Evolutionary conservation across 768 basidiomycete genomes (phyloP).

Genomic region (Ephemerocybe angulata): DNA sequence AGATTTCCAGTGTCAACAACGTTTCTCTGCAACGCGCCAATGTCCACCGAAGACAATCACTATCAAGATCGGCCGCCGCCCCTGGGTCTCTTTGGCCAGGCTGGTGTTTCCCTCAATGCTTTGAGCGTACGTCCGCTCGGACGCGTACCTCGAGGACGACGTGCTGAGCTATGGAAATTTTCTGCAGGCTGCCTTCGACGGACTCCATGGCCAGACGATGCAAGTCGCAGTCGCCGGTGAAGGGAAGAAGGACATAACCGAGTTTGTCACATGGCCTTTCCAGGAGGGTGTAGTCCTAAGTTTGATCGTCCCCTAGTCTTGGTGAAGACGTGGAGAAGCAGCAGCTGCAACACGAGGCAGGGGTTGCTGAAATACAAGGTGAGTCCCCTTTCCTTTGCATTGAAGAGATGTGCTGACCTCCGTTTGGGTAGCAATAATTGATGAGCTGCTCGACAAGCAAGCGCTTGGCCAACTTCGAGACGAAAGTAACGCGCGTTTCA

Average conservation of each 20-base stretch:
- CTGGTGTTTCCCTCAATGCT: slow-evolving; percentile 6
- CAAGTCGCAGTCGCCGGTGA: slow-evolving; percentile 39
- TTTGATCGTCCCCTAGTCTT: slow-evolving; percentile 31
- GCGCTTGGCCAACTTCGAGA: slow-evolving; percentile 42
- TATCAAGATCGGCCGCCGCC: not conserved
- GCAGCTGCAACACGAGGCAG: slow-evolving; percentile 40
- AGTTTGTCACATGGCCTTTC: slow-evolving; percentile 25
- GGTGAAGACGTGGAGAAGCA: slow-evolving; percentile 40
- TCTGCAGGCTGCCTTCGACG: slow-evolving; percentile 40
- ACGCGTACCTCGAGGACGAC: not conserved
- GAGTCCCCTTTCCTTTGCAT: slow-evolving; percentile 9
- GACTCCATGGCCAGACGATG: slow-evolving; percentile 41
- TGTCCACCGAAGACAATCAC: not conserved
- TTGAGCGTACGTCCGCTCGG: slow-evolving; percentile 6
- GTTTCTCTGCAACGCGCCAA: too few species aligned
- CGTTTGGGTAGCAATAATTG: slow-evolving; percentile 38
- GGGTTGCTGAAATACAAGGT: slow-evolving; percentile 50
- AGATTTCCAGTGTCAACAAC: not conserved
- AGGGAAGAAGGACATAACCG: slow-evolving; percentile 37
- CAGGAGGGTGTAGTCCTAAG: not conserved
- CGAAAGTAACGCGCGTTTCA: slow-evolving; percentile 33
- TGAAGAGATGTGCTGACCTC: not conserved
- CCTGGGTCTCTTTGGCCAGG: slow-evolving; percentile 5
- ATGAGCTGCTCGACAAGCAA: slow-evolving; percentile 42
- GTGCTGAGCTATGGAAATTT: too few species aligned